Conservation (phyloP, 768 basidiomycete genomes). For the Kwoniella pini region DNA sequence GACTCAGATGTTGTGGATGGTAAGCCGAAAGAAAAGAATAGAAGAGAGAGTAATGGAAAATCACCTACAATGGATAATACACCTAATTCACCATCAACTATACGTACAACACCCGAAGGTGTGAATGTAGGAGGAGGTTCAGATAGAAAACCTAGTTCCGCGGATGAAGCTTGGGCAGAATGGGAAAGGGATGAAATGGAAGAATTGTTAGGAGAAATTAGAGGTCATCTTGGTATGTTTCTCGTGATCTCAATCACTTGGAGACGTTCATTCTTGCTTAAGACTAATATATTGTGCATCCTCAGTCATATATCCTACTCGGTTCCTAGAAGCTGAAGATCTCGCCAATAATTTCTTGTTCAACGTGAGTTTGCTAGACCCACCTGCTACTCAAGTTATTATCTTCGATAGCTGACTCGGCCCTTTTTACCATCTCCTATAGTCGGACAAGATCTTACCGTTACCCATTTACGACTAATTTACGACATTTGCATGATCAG, state of each 20-base stretch:
- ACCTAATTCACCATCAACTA: background rate
- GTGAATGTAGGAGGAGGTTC: no score
- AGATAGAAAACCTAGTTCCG: conserved; percentile 43
- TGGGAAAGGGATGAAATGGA: conserved; percentile 92
- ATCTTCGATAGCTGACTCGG: no score
- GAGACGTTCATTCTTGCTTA: background rate
- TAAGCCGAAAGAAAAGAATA: conserved; percentile 2
- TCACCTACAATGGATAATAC: background rate
- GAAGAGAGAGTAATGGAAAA: conserved; percentile 19
- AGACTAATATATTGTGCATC: conserved; percentile 10
- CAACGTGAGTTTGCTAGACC: conserved; percentile 58
- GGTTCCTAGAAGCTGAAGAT: conserved; percentile 92
- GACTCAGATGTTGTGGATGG: conserved; percentile 21
- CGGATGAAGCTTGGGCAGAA: conserved; percentile 72
- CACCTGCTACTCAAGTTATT: conserved; percentile 2
- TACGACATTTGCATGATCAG: background rate
- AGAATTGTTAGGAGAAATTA: conserved; percentile 68
- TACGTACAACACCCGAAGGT: background rate
- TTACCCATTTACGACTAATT: conserved; percentile 51
- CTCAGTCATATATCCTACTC: conserved; percentile 76
- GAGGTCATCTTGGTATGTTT: conserved; percentile 80
- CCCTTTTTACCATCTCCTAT: no score
- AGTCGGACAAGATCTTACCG: conserved; percentile 62
- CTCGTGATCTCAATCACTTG: background rate
- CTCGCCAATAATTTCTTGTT: conserved; percentile 89